Conservation (phyloP, 2,329 filamentous ascomycete species). For the Alternaria hordeiaustralica region DNA sequence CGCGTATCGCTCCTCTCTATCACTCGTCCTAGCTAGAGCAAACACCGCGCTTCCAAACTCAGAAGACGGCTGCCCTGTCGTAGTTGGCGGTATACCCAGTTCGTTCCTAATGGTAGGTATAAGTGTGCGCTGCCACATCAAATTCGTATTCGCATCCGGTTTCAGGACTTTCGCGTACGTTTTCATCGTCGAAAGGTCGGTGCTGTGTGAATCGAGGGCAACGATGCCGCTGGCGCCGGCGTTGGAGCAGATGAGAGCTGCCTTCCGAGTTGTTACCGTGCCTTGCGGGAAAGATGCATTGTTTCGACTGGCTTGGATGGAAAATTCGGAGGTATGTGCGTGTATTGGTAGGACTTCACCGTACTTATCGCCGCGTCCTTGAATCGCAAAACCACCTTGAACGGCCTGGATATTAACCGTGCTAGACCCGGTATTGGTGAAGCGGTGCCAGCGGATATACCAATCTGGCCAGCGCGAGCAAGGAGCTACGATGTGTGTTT, state of each 20-base stretch:
- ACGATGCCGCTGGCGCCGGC: constrained; percentile 39
- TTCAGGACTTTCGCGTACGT: constrained; percentile 28
- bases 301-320: neutral
- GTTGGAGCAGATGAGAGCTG: constrained; percentile 32
- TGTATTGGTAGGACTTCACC: constrained; percentile 28
- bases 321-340: neutral
- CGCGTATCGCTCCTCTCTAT: constrained; percentile 18
- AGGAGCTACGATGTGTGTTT: constrained; percentile 33
- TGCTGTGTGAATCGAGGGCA: neutral
- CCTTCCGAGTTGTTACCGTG: constrained; percentile 9
- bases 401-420: constrained; percentile 12
- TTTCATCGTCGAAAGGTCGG: neutral
- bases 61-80: neutral
- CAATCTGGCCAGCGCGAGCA: constrained; percentile 38
- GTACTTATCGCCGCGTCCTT: constrained; percentile 27
- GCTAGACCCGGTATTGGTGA: constrained; percentile 15
- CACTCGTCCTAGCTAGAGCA: constrained; percentile 24
- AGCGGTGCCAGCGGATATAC: constrained; percentile 33
- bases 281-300: constrained; percentile 23
- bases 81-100: neutral
- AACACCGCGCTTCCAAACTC: constrained; percentile 33
- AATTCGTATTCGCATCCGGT: constrained; percentile 45
- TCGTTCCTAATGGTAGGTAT: constrained; percentile 33
- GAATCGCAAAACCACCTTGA: constrained; percentile 41
- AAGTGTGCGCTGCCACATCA: constrained; percentile 44